Percentiles rank a stretch among this genome's conserved stretches.
Conservation (phyloP, 305 asterid genomes). For the Plantago coronopus region DNA sequence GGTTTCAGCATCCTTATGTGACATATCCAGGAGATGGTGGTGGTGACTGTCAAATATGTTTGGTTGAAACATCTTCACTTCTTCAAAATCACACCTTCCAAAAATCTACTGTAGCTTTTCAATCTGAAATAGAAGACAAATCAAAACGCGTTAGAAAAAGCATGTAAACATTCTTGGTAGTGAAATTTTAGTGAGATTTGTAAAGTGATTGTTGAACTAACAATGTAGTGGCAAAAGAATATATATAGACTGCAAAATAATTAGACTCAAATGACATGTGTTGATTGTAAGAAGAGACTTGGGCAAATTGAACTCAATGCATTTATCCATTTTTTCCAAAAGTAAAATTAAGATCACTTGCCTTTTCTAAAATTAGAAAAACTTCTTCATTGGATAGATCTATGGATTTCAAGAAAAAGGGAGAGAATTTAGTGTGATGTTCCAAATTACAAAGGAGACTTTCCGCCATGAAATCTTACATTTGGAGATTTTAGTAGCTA, state of each 20-base stretch:
- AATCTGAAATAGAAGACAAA: conserved; percentile 22
- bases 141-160: background rate
- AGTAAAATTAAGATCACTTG: background rate
- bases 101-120: conserved; percentile 3
- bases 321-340: background rate
- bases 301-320: background rate
- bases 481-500: background rate
- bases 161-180: background rate
- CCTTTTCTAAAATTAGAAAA: background rate
- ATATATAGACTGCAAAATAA: background rate
- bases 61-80: conserved; percentile 77
- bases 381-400: background rate
- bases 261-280: background rate
- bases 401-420: background rate
- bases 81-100: background rate
- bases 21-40: conserved; percentile 67
- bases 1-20: conserved; percentile 58
- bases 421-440: background rate
- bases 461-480: background rate
- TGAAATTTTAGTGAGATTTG: background rate
- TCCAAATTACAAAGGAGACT: background rate
- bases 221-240: background rate
- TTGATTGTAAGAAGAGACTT: background rate
- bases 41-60: conserved; percentile 81
- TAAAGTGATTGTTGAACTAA: background rate